phyloP scores from a whole-genome alignment of 306 rosid species.

The Begonia fuchsioides region DNA sequence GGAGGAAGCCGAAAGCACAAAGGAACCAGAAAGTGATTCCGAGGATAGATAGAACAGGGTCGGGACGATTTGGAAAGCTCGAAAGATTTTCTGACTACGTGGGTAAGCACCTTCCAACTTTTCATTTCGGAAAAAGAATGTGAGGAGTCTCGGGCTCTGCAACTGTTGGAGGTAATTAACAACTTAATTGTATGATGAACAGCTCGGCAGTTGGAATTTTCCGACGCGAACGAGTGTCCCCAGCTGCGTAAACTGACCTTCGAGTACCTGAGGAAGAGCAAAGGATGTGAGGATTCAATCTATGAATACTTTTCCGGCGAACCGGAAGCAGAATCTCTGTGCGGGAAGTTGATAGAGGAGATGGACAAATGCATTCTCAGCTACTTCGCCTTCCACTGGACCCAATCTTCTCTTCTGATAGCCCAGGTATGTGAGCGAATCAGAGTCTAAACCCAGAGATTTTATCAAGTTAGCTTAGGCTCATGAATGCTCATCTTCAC shows the following conservation, averaged over 20 bases:
- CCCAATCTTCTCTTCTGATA: slow-evolving; percentile 36
- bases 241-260: slow-evolving; percentile 38
- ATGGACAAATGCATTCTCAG: slow-evolving; percentile 57
- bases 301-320: slow-evolving; percentile 31
- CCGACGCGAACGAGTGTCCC: slow-evolving; percentile 36
- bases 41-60: slow-evolving; percentile 19
- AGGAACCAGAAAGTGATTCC: slow-evolving; percentile 21
- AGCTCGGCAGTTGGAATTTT: slow-evolving; percentile 76
- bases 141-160: too few species aligned
- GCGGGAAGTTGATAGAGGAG: slow-evolving; percentile 34
- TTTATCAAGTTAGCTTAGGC: too few species aligned
- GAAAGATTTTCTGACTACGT: slow-evolving; percentile 68
- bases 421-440: slow-evolving; percentile 27
- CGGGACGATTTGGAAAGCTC: slow-evolving; percentile 41
- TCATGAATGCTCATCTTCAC: too few species aligned
- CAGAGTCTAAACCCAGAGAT: too few species aligned
- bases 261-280: slow-evolving; percentile 34
- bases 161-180: not conserved
- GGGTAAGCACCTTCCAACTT: slow-evolving; percentile 19
- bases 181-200: not conserved
- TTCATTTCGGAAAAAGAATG: too few species aligned
- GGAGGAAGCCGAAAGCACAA: slow-evolving; percentile 3
- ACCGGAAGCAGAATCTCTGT: slow-evolving; percentile 26
- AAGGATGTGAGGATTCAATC: slow-evolving; percentile 41
- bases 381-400: slow-evolving; percentile 82